Conservation (phyloP, 345 rosid genomes). For the Theobroma cacao region DNA sequence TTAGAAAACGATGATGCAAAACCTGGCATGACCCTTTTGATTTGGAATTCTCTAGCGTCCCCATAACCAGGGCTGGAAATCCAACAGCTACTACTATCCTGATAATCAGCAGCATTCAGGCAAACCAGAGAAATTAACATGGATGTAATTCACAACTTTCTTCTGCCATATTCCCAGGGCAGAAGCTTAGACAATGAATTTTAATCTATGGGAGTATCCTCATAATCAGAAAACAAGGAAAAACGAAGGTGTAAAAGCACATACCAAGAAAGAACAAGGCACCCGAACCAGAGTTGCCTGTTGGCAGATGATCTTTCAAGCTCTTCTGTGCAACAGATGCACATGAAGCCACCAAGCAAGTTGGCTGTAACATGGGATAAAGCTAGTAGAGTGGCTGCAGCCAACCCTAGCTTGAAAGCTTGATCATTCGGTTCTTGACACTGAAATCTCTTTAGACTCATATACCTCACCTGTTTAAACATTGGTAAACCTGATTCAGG, state of each 20-base stretch:
- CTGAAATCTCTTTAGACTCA: not conserved
- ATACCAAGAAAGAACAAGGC: conserved; percentile 26
- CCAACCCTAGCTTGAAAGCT: conserved; percentile 27
- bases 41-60: conserved; percentile 21
- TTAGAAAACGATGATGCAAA: conserved; percentile 14
- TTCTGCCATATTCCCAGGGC: no score
- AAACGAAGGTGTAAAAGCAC: not conserved
- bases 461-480: not conserved
- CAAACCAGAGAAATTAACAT: no score
- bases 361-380: conserved; percentile 21
- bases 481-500: not conserved
- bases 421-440: conserved; percentile 11
- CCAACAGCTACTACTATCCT: conserved; percentile 28
- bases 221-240: not conserved
- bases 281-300: conserved; percentile 21
- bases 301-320: conserved; percentile 20
- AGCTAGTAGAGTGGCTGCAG: conserved; percentile 22
- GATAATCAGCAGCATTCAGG: not conserved
- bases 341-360: conserved; percentile 27
- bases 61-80: conserved; percentile 20
- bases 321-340: conserved; percentile 19
- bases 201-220: no score
- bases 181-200: no score
- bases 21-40: conserved; percentile 18
- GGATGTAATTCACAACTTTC: no score